Conservation (phyloP, 345 rosid species). For the Aegle marmelos region DNA sequence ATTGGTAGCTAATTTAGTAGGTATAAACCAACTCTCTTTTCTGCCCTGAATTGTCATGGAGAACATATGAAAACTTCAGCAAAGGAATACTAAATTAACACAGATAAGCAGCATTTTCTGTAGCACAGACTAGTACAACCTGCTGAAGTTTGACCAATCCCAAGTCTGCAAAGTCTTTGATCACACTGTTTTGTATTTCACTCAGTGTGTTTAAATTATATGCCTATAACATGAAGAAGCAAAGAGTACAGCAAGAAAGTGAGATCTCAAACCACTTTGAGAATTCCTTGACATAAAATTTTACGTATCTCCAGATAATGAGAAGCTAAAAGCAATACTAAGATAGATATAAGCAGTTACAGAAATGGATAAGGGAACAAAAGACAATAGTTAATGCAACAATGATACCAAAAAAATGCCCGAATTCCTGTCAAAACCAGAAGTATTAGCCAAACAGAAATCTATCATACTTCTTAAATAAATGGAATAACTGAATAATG, state of each 20-base stretch:
- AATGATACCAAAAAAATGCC: neutral
- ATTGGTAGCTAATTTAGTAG: constrained; percentile 88
- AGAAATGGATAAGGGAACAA: neutral
- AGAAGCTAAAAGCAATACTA: neutral
- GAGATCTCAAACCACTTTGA: neutral
- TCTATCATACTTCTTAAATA: neutral
- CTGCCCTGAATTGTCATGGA: constrained; percentile 57
- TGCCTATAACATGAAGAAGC: constrained; percentile 44
- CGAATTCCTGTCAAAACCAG: neutral
- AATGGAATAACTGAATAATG: neutral
- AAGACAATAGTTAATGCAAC: neutral
- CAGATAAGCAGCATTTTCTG: neutral
- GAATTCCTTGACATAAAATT: neutral
- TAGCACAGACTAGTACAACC: constrained; percentile 39
- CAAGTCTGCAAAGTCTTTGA: constrained; percentile 92
- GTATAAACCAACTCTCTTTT: constrained; percentile 95
- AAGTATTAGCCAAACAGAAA: constrained; percentile 1
- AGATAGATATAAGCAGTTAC: neutral
- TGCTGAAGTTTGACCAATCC: constrained; percentile 97
- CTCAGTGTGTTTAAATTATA: constrained; percentile 79
- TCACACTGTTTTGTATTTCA: constrained; percentile 59
- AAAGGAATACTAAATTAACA: neutral
- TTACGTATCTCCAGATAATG: constrained; percentile 4
- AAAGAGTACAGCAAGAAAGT: neutral
- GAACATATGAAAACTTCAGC: neutral